A percentile compares a stretch with the other conserved stretches of the same genome.
phyloP scores from a whole-genome alignment of 495 filamentous ascomycete species.

The Trichocladium uniseriatum region DNA sequence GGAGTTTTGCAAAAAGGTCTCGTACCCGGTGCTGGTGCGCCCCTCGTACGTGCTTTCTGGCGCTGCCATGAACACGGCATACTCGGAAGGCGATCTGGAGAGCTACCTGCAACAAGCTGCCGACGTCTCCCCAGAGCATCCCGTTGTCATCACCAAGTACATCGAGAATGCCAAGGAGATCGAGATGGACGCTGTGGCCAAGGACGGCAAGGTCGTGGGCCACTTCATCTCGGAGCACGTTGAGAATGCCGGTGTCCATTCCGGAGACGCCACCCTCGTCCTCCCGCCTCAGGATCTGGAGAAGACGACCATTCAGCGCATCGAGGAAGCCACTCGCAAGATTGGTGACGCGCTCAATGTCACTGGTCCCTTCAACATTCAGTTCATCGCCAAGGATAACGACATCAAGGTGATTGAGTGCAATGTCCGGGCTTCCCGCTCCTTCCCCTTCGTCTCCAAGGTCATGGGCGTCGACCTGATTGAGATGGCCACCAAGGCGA shows the following conservation, averaged over 20 bases:
- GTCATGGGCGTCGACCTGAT: conserved; percentile 97
- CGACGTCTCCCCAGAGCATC: conserved; percentile 90
- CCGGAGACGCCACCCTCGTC: conserved; percentile 89
- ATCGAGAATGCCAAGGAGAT: conserved; percentile 97
- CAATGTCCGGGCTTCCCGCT: conserved; percentile 91
- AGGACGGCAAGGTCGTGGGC: conserved; percentile 73
- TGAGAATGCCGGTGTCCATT: conserved; percentile 94
- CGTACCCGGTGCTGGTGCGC: conserved; percentile 87
- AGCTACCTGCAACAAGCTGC: conserved; percentile 80
- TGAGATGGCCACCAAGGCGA: conserved; percentile 97
- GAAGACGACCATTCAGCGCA: conserved; percentile 75
- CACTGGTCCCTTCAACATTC: conserved; percentile 96
- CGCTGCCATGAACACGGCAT: conserved; percentile 96
- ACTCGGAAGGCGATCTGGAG: conserved; percentile 75
- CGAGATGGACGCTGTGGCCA: conserved; percentile 91
- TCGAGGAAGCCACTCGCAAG: conserved; percentile 91
- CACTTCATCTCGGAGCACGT: conserved; percentile 96
- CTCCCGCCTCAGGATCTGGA: conserved; percentile 91
- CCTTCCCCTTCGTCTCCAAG: conserved; percentile 97
- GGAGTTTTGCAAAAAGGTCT: conserved; percentile 71
- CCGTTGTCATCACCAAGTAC: conserved; percentile 97
- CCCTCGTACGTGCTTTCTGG: conserved; percentile 95
- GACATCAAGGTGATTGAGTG: conserved; percentile 99
- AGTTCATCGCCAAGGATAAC: conserved; percentile 99
- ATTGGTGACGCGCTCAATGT: conserved; percentile 92